Evolutionary conservation across 495 filamentous ascomycete species (phyloP), one percentile per base, ranked within the genome.

Genomic region (Penicillium canescens): DNA sequence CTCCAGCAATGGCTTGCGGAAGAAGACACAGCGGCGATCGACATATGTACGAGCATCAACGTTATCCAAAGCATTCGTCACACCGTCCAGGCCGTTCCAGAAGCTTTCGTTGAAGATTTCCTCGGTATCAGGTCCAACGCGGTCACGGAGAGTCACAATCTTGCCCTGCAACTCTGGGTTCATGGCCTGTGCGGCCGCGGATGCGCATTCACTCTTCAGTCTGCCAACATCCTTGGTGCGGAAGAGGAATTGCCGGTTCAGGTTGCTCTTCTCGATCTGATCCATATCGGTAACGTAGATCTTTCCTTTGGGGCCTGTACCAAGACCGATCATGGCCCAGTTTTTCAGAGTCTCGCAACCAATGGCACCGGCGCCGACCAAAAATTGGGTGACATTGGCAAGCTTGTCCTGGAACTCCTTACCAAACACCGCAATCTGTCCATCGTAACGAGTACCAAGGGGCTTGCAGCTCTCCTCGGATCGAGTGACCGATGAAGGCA

Each of bases 291-390:
- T 96, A 21, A 98, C 89, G 20, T 68, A 89, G 65, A 99, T 92
- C 63, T 87, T 87, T 57, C 95, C 95, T 31, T 92, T 82, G 20
- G 88, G 88, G 33, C 95, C 95, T 37, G 89, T 89, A 37, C 86
- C 93, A 44, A 99, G 78, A 54, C 95, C 95, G 61, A 98, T 95
- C 92, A 98, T 93, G 23, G 95, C 94, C 94, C 95, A 99, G 69
- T 97, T 98, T 82, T 99, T 99, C 50, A 99, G 78, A 83, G 97
- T 99, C 67, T 99, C 95, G 65, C 95, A 99, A 31, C 95, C 95
- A 67, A 99, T 99, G 52, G 95, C 95, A 55, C 95, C 95, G 21
- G 95, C 90, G 55, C 95, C 95, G 45, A 99, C 95, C 20, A 99
- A 80, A 79, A 99, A 99, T 62, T 96, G 81, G 43, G 84, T 93